Base-by-base conservation (phyloP, 805 yeast species). In the Hanseniaspora occidentalis region DNA sequence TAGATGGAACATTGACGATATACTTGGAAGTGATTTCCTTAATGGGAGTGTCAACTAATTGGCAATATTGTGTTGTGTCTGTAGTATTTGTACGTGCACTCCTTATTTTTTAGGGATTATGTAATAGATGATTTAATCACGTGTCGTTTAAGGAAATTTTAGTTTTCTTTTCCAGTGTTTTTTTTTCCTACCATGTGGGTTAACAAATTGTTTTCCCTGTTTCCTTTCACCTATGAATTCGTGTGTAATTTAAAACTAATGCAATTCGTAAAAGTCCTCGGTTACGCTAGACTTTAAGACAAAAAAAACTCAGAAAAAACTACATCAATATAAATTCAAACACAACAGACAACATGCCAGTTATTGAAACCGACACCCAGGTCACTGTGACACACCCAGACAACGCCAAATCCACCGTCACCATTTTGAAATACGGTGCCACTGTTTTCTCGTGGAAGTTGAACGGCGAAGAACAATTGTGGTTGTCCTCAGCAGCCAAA, bases 381-480 rank as follows among this genome's bases (percentile, higher is more conserved):
- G 89, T 84, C 24, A 58, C 73, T 4, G 47, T 85, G 21, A 67
- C 78, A 1, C 76, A 70, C 40, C 79, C 78, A 18, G 60, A 62
- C 4, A 64, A 71, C 46, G 59, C 70, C 2, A 50, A 58, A 26
- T 74, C 92, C 16, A 57, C 64, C 14, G 84, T 75, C n/a, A 71
- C 75, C 40, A 71, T 92, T 43, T 70, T 92, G 43, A 77, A 79
- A 45, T 84, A 73, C 50, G 98, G 98, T 25, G 98, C 97, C 41
- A 84, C 88, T 17, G 77, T 88, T 3, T 60, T 73, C 25, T 83
- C 95, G 1, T 92, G 97, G 97, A 69, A 64, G 38, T 56, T 79
- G 25, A 63, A 70, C 18, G 84, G 81, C 24, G 59, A 66, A 39
- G 96, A 92, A 59, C 88, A 84, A 62, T 68, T 92, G 43, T 92